Base-by-base conservation (phyloP, 2,329 filamentous ascomycete species). In the Sarocladium strictum region DNA sequence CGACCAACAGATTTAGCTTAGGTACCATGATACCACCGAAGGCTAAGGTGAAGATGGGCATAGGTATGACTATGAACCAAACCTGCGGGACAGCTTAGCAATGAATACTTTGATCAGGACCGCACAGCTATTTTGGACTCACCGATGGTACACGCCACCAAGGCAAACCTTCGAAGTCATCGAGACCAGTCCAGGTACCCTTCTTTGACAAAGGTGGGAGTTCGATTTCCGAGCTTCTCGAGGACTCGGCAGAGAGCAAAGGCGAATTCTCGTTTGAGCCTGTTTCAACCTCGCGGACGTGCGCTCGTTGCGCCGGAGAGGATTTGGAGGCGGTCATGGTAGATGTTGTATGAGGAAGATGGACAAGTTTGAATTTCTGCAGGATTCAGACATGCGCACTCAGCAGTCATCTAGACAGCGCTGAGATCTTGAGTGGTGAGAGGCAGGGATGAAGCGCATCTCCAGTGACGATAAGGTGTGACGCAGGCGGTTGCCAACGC, bases 21-120 rank as follows among this genome's bases (percentile, higher is more conserved):
- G 93, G 92, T 9, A 97, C 89, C 7, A 94, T 76, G 6, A 89
- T 81, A 55, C 90, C 90, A 29, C 93, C 94, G 68, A 94, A 93
- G 0, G 92, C 91, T 54, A 95, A 75, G 0, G 90, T 90, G 65
- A 90, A 93, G 43, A 96, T 70, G 55, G 88, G 77, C 69, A 92
- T 94, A 1, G 91, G 89, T 0, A 81, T 83, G 7, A 97, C 69
- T 3, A 97, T 77, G 89, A 91, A 97, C 69, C 79, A 89, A 53
- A 95, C 82, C 89, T 89, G 57, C 32, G 50, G 26, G 19, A 56
- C 29, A 10, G 47, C n/a, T 51, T 17, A 51, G 47, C n/a, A 6
- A 10, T 10, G 47, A 29, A 27, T n/a, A 3, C 24, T 12, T 17
- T 4, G 17, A 43, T 10, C 10, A n/a, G 14, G 14, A 37, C 37